Evolutionary conservation across 371 early-diverging fungal genomes (phyloP), one percentile per base, ranked within the genome.

Genomic region (Mortierella sp.): DNA sequence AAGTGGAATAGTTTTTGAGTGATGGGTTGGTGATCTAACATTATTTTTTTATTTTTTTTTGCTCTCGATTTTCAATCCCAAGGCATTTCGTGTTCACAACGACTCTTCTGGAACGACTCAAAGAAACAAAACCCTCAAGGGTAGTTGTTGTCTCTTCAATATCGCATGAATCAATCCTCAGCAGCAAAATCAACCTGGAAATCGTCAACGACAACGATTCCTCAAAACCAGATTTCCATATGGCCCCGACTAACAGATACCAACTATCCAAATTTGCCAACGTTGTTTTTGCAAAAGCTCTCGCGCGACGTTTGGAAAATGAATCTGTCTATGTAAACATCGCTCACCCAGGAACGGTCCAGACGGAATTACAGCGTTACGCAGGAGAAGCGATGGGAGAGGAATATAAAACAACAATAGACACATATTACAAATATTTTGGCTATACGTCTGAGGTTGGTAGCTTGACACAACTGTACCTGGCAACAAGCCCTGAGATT

Each of bases 181-280:
- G 8, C 1, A 51, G 35, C 3, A 73, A 75, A 0, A 70, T 85
- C 54, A 68, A 76, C 18, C 52, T 88, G 28, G 83, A 87, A 0
- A 64, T 64, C 39, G 75, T 87, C 45, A 91, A 90, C 40, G 84
- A 88, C 43, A 35, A 35, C 35, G 35, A 35, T 35, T 35, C 35
- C 35, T 35, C 35, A 6, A 35, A 35, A 35, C 35, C 35, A 3
- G 45, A 40, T 37, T 51, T 20, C 22, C 11, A 14, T 1, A 9
- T 8, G 16, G 3, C 20, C 3, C 10, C 62, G 1, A 24, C 61
- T 1, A 66, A 54, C 0, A 54, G 77, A 0, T 94, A 94, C 66
- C 85, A 81, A 26, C 78, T 84, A 10, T 85, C 88, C 37, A 93
- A 93, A 79, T 83, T 93, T 20, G 89, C 91, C 70, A 93, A 93